Evolutionary conservation across 305 asterid genomes (phyloP), one percentile per base, ranked within the genome.

Genomic region (Stenogyne calaminthoides): DNA sequence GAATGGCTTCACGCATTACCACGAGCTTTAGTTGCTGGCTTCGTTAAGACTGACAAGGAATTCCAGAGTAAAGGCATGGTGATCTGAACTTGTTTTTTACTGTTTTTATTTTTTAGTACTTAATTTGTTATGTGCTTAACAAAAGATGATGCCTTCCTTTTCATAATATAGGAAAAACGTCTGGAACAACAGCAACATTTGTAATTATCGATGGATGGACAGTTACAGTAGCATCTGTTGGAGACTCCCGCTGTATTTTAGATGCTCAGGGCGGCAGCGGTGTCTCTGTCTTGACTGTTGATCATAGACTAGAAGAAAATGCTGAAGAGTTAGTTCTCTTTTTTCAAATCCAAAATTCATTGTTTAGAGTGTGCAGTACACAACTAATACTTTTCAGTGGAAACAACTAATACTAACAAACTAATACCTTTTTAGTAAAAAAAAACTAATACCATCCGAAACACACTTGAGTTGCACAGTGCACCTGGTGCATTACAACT

Each of bases 1-100:
- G 99, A 92, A 74, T 94, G 99, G 99, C 86, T 89, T 75, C 95
- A 92, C 19, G 95, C 92, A 6, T 87, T 94, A 62, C 99, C 97
- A 54, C 87, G 96, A 22, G 99, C 99, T 64, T 84, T 94, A 70
- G 99, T 94, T 55, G 95, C 97, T 3, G 99, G 98, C 10, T 94
- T 94, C 76, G 99, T 94, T 64, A 94, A 94, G 73, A 81, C 99
- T 9, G 98, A 92, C 52, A 90, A 86, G 81, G 98, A 89, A 83
- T 93, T 93, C 73, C 98, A 93, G 80, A 85, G 86, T 75, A 88
- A 77, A 89, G 98, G 98, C 83, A 87, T 32, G 81, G n/a, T 18
- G 42, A 75, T 75, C 76, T 27, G 7, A 15, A 37, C 51, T 63
- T 80, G 7, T 4, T 14, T 37, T 7, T 34, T 68, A 10, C 20